These are phyloP conservation scores for Pseudopithomyces maydicus DNA, from an alignment of 2,329 filamentous ascomycete genomes.

Conservation along the genomic window DNA sequence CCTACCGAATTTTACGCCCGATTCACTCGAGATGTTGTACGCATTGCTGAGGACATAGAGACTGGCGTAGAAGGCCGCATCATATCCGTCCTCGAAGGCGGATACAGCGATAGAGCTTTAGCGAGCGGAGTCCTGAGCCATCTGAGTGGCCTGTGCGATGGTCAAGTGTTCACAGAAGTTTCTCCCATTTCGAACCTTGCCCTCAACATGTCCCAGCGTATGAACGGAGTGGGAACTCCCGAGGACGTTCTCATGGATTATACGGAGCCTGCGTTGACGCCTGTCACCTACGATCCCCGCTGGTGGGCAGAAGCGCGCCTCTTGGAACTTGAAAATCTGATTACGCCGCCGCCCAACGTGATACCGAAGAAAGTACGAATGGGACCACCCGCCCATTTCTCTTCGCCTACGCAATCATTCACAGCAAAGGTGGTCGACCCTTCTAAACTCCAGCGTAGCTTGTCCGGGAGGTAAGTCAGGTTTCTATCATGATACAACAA, in stretches of 20 bases:
- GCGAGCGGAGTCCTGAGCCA: constrained; percentile 90
- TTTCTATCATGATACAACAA: neutral
- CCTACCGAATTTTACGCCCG: constrained; percentile 96
- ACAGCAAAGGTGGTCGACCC: constrained; percentile 77
- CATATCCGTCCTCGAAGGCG: constrained; percentile 92
- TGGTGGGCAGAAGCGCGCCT: constrained; percentile 52
- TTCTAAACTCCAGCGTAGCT: constrained; percentile 66
- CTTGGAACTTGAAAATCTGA: constrained; percentile 39
- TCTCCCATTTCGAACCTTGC: constrained; percentile 53
- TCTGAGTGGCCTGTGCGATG: constrained; percentile 76
- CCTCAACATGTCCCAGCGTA: constrained; percentile 62
- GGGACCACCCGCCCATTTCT: constrained; percentile 72
- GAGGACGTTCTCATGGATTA: constrained; percentile 24
- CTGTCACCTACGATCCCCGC: constrained; percentile 43
- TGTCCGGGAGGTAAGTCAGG: constrained; percentile 54
- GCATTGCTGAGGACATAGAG: constrained; percentile 78
- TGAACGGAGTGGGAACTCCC: constrained; percentile 49
- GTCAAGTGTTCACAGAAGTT: constrained; percentile 43
- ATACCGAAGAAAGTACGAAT: constrained; percentile 66
- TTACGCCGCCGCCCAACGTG: constrained; percentile 38
- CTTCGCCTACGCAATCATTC: constrained; percentile 85
- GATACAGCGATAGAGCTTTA: constrained; percentile 91
- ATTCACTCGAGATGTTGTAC: constrained; percentile 83
- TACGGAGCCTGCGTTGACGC: constrained; percentile 22
- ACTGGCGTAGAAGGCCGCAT: constrained; percentile 80